phyloP scores from a whole-genome alignment of 257 asterid species.

The Capsicum pubescens region DNA sequence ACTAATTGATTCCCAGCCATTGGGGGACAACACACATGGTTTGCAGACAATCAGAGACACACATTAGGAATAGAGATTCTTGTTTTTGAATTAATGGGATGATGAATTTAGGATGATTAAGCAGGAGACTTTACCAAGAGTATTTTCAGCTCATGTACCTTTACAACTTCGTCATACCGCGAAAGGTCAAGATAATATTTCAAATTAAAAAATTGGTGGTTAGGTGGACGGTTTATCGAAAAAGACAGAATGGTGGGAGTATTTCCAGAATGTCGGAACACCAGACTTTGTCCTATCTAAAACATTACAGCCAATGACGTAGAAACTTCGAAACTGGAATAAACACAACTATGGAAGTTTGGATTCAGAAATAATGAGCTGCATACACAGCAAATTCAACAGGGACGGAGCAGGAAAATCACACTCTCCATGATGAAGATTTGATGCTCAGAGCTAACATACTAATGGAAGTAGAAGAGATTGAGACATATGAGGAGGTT shows the following conservation, averaged over 20 bases:
- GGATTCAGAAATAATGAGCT: too few species aligned
- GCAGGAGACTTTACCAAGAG: too few species aligned
- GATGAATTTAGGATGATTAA: too few species aligned
- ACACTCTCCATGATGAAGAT: background rate
- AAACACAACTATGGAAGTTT: too few species aligned
- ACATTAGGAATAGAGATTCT: too few species aligned
- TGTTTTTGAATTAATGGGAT: too few species aligned
- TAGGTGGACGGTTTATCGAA: background rate
- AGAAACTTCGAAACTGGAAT: too few species aligned
- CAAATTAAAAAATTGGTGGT: background rate
- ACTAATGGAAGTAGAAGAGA: conserved; percentile 13
- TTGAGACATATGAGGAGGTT: background rate
- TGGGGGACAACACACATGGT: too few species aligned
- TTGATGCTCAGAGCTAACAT: background rate
- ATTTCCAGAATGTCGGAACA: background rate
- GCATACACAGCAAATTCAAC: background rate
- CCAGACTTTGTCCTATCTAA: background rate
- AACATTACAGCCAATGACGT: background rate
- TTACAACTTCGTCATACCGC: too few species aligned
- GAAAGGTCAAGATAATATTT: background rate
- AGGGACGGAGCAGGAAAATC: background rate
- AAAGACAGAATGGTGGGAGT: background rate
- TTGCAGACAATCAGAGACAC: too few species aligned
- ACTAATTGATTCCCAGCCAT: too few species aligned
- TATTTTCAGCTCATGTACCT: background rate